Base-by-base conservation (phyloP, 2,329 filamentous ascomycete species). In the Colletotrichum echinochloae region DNA sequence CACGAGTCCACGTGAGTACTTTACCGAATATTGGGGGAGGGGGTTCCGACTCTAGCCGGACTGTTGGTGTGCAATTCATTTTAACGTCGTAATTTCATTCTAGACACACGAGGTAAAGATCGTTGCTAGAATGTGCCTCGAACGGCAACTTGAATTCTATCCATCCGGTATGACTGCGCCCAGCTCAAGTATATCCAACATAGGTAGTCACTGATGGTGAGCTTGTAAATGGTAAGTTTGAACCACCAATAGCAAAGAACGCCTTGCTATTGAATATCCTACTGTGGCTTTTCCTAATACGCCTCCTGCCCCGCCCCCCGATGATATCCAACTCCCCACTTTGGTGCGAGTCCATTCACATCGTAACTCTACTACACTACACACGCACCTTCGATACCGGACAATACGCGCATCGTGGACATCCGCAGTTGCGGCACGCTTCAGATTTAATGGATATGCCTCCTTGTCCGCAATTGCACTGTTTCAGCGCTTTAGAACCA, bases 371-470 rank as follows among this genome's bases (percentile, higher is more conserved):
- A 2, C 14, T 0, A 1, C 11, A 37, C 56, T 37, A 37, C 23
- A 46, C 18, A 20, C 41, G 56, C 5, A 60, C 20, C 28, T 46
- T 41, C 2, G 37, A 20, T n/a, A 60, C 41, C 1, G 56, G 56
- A 11, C 56, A 60, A 16, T 60, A 60, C 14, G 56, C 56, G 20
- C 56, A 60, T 2, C 56, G 37, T 20, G 56, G 56, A 20, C 26
- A 28, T 6, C 37, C 41, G 28, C 56, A 60, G 11, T 5, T 44
- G 2, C 37, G 56, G 5, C 56, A 60, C 3, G 33, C 23, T 20
- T 60, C 56, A 16, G n/a, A 30, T 7, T 30, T 26, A 11, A 60
- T 49, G 11, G 20, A 16, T n/a, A 60, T 60, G 57, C 35, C 57
- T 8, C 37, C 37, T 14, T 33, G 20, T 1, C 57, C 57, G 16